Evolutionary conservation across 169 alveolate species (phyloP).

Genomic region (Blepharisma undulans): DNA sequence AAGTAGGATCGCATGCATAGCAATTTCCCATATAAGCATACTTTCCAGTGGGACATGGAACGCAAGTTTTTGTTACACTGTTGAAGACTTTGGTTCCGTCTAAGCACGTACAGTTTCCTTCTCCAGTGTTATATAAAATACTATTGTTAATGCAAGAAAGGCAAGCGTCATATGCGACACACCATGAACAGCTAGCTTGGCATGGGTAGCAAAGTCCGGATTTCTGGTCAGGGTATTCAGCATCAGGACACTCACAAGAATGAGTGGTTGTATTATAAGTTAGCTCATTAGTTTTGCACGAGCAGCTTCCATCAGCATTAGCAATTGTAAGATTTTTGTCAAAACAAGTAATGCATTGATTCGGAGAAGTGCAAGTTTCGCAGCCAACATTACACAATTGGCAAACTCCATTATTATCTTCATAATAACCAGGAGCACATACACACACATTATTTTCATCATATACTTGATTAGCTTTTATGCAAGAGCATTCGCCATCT

Average conservation of each 20-base stretch:
- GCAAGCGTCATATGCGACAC: background rate
- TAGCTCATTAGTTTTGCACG: background rate
- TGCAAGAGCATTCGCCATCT: background rate
- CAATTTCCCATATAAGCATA: background rate
- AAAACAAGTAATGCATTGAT: background rate
- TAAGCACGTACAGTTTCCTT: background rate
- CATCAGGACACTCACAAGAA: background rate
- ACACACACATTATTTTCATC: background rate
- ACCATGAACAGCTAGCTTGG: background rate
- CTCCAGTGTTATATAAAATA: background rate
- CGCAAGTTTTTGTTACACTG: background rate
- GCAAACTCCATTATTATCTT: background rate
- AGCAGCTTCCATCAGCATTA: background rate
- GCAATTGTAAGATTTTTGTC: background rate
- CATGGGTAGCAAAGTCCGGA: background rate
- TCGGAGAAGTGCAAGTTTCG: background rate
- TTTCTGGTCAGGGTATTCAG: background rate
- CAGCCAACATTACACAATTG: background rate
- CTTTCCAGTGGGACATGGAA: background rate
- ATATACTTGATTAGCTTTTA: background rate
- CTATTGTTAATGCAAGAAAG: background rate
- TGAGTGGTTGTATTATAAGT: background rate
- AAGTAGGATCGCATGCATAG: background rate
- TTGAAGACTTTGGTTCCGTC: background rate
- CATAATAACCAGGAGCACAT: background rate